Evolutionary conservation across 805 yeast species (phyloP).

Genomic region (Nakazawaea anatomiae): DNA sequence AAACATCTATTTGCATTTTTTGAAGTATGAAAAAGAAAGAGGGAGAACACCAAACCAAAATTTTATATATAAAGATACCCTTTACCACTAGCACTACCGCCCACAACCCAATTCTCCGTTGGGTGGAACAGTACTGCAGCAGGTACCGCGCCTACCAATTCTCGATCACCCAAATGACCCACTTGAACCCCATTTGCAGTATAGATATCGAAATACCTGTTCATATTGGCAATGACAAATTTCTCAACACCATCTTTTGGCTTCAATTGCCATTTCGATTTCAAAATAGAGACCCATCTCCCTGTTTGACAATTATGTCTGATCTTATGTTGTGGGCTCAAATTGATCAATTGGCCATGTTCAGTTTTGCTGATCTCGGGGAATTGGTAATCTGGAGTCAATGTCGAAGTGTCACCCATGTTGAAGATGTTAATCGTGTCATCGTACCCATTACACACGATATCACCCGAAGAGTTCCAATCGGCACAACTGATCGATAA

Average conservation of each 20-base stretch:
- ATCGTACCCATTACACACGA: constrained; percentile 93
- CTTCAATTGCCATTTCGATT: constrained; percentile 76
- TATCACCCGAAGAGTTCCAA: constrained; percentile 61
- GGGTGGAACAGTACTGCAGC: constrained; percentile 86
- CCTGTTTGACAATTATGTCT: constrained; percentile 96
- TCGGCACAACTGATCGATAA: constrained; percentile 81
- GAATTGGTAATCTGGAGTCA: constrained; percentile 18
- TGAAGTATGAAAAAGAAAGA: too few species aligned
- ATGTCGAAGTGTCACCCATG: constrained; percentile 30
- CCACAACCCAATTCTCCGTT: constrained; percentile 81
- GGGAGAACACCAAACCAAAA: too few species aligned
- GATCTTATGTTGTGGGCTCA: constrained; percentile 58
- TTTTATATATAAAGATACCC: constrained; percentile 49
- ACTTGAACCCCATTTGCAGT: constrained; percentile 70
- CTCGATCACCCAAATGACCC: constrained; percentile 60
- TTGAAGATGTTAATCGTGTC: constrained; percentile 74
- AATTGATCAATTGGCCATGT: constrained; percentile 25
- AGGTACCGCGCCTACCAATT: constrained; percentile 79
- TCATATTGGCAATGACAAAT: constrained; percentile 92
- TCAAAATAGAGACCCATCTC: constrained; percentile 90
- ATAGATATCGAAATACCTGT: constrained; percentile 77
- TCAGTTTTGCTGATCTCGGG: constrained; percentile 10
- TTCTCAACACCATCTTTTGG: constrained; percentile 73
- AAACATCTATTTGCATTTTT: too few species aligned
- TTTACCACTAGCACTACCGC: constrained; percentile 94